Evolutionary conservation across 306 rosid species (phyloP).

Genomic region (Cyclanthera cordifolia): DNA sequence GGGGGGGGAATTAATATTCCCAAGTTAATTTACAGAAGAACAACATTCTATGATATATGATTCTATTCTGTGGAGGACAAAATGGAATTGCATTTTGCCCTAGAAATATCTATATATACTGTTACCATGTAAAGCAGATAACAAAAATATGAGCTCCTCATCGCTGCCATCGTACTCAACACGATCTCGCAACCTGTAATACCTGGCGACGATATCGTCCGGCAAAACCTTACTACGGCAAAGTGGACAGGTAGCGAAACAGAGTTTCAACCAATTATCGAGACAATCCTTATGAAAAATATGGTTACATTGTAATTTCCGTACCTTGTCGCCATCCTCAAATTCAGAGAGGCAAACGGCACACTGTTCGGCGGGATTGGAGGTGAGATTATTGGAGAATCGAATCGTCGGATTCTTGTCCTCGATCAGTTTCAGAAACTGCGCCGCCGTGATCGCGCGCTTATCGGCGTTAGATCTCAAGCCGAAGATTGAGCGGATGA

Average conservation of each 20-base stretch:
- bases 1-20: too few relatives aligned
- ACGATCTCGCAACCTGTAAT: slow-evolving; percentile 43
- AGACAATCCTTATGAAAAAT: slow-evolving; percentile 71
- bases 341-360: slow-evolving; percentile 67
- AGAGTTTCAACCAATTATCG: slow-evolving; percentile 67
- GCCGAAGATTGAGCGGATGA: slow-evolving; percentile 25
- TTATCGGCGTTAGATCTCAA: slow-evolving; percentile 28
- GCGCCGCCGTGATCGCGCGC: slow-evolving; percentile 41
- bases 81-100: not conserved
- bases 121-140: slow-evolving; percentile 48
- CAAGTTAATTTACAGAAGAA: too few relatives aligned
- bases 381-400: slow-evolving; percentile 17
- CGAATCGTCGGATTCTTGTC: slow-evolving; percentile 47
- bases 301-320: slow-evolving; percentile 64
- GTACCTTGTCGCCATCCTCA: slow-evolving; percentile 57
- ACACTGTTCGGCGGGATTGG: slow-evolving; percentile 31
- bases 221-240: slow-evolving; percentile 65
- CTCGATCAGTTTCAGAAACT: slow-evolving; percentile 58
- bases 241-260: slow-evolving; percentile 76
- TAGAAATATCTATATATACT: slow-evolving; percentile 41
- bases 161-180: slow-evolving; percentile 41
- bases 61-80: not conserved
- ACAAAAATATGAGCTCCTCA: slow-evolving; percentile 41
- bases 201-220: slow-evolving; percentile 50
- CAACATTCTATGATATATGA: too few relatives aligned